phyloP scores from a whole-genome alignment of 2,329 filamentous ascomycete genomes.

The Neurospora crassa region DNA sequence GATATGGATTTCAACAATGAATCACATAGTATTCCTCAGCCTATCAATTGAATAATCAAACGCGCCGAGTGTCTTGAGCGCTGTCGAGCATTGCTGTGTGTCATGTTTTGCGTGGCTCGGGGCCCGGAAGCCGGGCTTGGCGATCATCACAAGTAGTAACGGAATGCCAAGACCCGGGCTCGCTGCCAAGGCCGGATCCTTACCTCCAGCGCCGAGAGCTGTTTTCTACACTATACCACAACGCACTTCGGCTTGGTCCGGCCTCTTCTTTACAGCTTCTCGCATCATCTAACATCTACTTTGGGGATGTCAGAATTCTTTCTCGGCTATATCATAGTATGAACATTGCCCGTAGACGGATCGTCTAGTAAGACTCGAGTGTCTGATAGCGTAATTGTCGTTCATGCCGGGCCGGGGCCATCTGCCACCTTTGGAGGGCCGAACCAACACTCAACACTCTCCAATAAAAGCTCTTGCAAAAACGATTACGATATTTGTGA shows the following conservation, averaged over 20 bases:
- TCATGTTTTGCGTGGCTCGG: not conserved
- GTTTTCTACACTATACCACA: not conserved
- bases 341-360: not conserved
- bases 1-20: not conserved
- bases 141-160: not conserved
- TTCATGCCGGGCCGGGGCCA: not conserved
- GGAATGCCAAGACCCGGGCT: not conserved
- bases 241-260: not conserved
- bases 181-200: not conserved
- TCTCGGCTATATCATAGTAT: not conserved
- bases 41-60: not conserved
- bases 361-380: not conserved
- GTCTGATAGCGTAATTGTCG: not conserved
- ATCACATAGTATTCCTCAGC: not conserved
- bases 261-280: not conserved
- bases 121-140: not conserved
- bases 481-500: not conserved
- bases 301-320: not conserved
- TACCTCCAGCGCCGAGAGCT: not conserved
- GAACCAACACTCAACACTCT: not conserved
- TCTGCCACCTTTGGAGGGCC: not conserved
- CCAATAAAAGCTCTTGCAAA: not conserved
- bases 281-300: not conserved
- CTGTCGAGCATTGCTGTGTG: not conserved
- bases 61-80: not conserved